Percentiles rank a stretch among this genome's conserved stretches.
Conservation (phyloP, 768 basidiomycete genomes). For the Termitomyces eurrhizus region DNA sequence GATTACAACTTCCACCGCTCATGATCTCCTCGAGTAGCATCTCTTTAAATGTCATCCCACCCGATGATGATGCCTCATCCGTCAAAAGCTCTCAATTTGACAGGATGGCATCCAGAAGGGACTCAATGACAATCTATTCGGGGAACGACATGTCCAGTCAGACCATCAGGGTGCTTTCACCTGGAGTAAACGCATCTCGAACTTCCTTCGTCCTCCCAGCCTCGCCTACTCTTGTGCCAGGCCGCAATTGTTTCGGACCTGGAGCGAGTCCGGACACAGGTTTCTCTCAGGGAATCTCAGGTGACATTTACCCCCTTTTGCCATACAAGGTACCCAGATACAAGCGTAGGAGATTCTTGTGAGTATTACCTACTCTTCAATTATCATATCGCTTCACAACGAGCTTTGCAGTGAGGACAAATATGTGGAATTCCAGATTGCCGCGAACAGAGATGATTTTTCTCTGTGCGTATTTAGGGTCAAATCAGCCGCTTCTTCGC, state of each 20-base stretch:
- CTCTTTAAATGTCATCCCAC: neutral
- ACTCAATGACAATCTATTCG: neutral
- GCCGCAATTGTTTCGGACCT: neutral
- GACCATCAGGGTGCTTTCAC: neutral
- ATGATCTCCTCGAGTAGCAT: neutral
- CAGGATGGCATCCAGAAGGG: neutral
- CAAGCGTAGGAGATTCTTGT: constrained; percentile 9
- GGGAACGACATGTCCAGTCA: constrained; percentile 1
- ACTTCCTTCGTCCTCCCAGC: neutral
- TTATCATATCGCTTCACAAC: neutral
- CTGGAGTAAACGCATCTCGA: neutral
- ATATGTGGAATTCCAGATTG: neutral
- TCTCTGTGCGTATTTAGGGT: neutral
- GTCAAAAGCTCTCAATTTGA: neutral
- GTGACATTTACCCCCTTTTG: constrained; percentile 1
- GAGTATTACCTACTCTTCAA: neutral
- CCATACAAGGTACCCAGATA: constrained; percentile 8
- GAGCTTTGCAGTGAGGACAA: neutral
- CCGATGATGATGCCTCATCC: neutral
- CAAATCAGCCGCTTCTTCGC: neutral
- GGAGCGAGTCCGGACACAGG: neutral
- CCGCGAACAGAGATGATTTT: neutral
- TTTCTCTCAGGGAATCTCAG: neutral
- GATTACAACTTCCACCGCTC: neutral
- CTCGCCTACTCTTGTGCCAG: neutral